Conservation (phyloP, 495 filamentous ascomycete species). For the Alectoria sarmentosa region DNA sequence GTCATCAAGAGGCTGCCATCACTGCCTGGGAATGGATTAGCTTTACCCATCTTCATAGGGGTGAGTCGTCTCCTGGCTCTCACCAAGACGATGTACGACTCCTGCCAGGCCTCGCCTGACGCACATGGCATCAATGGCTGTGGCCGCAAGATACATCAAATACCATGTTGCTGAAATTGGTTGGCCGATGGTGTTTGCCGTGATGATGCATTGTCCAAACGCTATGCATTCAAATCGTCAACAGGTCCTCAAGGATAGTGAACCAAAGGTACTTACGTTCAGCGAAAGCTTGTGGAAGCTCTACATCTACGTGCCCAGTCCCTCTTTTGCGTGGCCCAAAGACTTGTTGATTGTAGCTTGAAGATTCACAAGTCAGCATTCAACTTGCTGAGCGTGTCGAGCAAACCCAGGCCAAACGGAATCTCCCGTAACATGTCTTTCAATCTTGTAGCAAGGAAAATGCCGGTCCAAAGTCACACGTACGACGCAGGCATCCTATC, state of each 20-base stretch:
- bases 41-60: neutral
- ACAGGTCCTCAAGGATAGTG: neutral
- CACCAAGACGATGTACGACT: neutral
- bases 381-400: neutral
- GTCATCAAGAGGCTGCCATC: neutral
- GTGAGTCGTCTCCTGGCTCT: neutral
- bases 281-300: neutral
- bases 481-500: neutral
- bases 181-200: neutral
- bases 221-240: neutral
- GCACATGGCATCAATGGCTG: constrained; percentile 1
- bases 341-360: neutral
- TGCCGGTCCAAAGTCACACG: neutral
- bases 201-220: neutral
- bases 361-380: neutral
- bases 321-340: neutral
- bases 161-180: neutral
- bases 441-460: neutral
- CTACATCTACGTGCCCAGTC: neutral
- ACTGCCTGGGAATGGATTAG: neutral
- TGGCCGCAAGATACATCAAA: neutral
- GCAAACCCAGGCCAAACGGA: neutral
- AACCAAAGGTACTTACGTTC: neutral
- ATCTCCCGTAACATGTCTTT: too few relatives aligned
- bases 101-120: neutral